A percentile compares a stretch with the other conserved stretches of the same genome.
phyloP scores from a whole-genome alignment of 192 early-diverging fungal species.

The Entomortierella lignicola region DNA sequence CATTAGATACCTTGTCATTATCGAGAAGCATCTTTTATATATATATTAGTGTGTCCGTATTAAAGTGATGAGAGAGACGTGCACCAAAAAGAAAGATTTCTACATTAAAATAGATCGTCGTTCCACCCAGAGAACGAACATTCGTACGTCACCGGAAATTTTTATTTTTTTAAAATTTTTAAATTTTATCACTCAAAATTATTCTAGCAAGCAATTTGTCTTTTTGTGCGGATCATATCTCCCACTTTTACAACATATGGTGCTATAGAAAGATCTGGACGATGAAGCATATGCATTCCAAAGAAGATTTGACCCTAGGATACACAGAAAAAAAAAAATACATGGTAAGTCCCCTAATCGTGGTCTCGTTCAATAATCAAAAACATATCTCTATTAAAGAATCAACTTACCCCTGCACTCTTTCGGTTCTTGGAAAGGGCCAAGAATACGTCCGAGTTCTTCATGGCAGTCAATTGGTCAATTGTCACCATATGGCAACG shows the following conservation, averaged over 20 bases:
- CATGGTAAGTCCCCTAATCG: too few species aligned
- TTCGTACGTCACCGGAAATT: too few species aligned
- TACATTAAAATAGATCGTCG: too few species aligned
- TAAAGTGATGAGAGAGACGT: neutral
- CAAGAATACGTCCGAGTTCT: conserved; percentile 72
- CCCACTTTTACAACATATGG: conserved; percentile 49
- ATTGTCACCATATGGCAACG: conserved; percentile 84
- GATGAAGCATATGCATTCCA: conserved; percentile 63
- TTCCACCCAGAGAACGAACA: too few species aligned
- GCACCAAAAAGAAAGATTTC: neutral
- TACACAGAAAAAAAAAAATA: too few species aligned
- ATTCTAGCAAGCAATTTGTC: neutral
- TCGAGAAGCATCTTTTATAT: conserved; percentile 31
- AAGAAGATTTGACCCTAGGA: conserved; percentile 63
- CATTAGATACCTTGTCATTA: conserved; percentile 37
- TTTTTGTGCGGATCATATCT: conserved; percentile 28
- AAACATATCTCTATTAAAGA: neutral
- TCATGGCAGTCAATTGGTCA: conserved; percentile 69
- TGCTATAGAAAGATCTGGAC: conserved; percentile 50
- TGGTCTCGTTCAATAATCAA: neutral
- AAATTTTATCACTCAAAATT: too few species aligned
- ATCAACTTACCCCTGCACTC: conserved; percentile 43
- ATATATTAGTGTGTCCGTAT: too few species aligned
- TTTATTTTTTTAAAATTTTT: too few species aligned
- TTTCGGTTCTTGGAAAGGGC: conserved; percentile 62